phyloP scores from a whole-genome alignment of 163 green algal species.

The Chlamydomonas reinhardtii region DNA sequence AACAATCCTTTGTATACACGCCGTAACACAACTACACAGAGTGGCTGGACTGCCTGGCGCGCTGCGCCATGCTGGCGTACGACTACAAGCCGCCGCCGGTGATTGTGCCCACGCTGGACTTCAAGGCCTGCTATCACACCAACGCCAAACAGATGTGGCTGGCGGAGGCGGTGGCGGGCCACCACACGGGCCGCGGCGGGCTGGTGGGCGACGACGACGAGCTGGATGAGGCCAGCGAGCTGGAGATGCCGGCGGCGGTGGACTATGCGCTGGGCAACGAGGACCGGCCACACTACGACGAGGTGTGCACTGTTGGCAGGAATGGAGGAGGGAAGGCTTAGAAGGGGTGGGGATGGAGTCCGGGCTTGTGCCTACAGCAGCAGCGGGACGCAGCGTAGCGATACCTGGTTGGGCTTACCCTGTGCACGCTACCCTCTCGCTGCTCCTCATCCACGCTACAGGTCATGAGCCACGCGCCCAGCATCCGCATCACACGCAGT shows the following conservation, averaged over 20 bases:
- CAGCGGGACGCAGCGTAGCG: too few relatives aligned
- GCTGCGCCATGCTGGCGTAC: slow-evolving; percentile 45
- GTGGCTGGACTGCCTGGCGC: slow-evolving; percentile 40
- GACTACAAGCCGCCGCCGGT: slow-evolving; percentile 42
- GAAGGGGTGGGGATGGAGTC: not conserved
- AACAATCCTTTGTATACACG: too few relatives aligned
- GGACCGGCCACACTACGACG: slow-evolving; percentile 39
- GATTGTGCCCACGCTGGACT: slow-evolving; percentile 42
- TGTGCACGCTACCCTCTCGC: not conserved
- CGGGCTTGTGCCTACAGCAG: too few relatives aligned
- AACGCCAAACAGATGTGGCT: slow-evolving; percentile 49
- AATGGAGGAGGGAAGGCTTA: not conserved
- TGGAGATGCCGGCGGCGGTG: slow-evolving; percentile 44
- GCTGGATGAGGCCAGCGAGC: not conserved
- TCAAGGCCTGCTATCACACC: slow-evolving; percentile 44
- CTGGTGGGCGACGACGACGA: not conserved
- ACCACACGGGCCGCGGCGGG: not conserved
- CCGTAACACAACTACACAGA: slow-evolving; percentile 13
- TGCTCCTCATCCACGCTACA: not conserved
- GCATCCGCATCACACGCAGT: slow-evolving; percentile 23
- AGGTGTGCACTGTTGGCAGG: not conserved
- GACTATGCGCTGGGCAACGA: slow-evolving; percentile 7
- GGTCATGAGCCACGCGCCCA: slow-evolving; percentile 25
- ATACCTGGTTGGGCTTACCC: too few relatives aligned
- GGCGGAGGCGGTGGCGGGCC: not conserved